Percentiles rank a stretch among this genome's conserved stretches.
phyloP scores from a whole-genome alignment of 768 basidiomycete species.

The Suillus bovinus region DNA sequence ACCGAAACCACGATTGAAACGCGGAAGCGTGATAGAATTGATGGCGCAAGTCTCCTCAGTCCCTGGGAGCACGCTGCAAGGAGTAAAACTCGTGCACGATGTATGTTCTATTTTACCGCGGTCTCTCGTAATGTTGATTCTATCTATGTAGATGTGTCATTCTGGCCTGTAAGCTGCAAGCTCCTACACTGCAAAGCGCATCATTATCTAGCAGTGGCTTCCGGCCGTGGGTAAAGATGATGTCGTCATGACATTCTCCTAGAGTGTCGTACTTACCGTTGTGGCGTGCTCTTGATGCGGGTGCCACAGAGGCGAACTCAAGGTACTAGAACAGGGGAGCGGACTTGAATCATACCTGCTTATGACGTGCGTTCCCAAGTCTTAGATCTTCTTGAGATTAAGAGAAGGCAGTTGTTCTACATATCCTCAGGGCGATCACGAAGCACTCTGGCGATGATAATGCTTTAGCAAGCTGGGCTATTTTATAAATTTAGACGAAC shows the following conservation, averaged over 20 bases:
- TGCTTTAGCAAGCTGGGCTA: neutral
- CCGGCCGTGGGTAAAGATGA: neutral
- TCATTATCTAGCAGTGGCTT: neutral
- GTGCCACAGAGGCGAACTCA: neutral
- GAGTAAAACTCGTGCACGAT: neutral
- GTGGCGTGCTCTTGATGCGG: neutral
- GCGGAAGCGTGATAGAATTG: neutral
- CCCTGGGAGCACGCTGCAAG: neutral
- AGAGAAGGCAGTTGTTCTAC: neutral
- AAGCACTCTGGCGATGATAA: neutral
- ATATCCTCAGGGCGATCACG: neutral
- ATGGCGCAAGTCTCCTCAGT: neutral
- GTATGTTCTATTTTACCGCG: neutral
- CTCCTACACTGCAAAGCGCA: neutral
- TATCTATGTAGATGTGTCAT: neutral
- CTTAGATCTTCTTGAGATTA: neutral
- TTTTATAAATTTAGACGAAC: neutral
- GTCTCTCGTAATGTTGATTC: neutral
- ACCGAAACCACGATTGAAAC: slow-evolving; percentile 2
- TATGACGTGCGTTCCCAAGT: neutral
- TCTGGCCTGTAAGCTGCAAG: neutral
- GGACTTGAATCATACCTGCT: no score
- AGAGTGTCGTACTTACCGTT: neutral
- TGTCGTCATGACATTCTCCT: neutral
- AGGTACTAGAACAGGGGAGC: neutral